Conservation (phyloP, 306 rosid genomes). For the Vigna angularis region DNA sequence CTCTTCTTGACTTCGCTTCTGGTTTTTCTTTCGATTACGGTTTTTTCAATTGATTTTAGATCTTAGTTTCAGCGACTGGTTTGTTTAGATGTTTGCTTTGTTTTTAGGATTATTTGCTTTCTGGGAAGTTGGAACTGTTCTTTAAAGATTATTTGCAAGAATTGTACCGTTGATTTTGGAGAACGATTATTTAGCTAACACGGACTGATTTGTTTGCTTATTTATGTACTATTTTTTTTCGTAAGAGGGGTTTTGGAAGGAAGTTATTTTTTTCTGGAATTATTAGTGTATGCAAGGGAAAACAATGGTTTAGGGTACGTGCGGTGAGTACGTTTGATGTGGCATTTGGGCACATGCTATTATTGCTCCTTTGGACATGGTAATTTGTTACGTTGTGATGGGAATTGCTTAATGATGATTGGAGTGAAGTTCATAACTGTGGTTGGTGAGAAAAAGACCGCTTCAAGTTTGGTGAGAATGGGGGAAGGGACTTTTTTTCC, state of each 20-base stretch:
- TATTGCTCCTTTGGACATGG: not conserved
- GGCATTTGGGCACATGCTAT: not conserved
- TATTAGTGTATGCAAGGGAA: not conserved
- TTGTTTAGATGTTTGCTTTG: not conserved
- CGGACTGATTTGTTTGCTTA: not conserved
- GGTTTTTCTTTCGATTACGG: not conserved
- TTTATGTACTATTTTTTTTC: not conserved
- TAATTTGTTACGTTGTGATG: slow-evolving; percentile 35
- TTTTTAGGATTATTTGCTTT: not conserved
- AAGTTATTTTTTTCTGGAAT: not conserved
- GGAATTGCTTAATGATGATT: slow-evolving; percentile 1
- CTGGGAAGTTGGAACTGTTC: not conserved
- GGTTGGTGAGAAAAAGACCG: slow-evolving; percentile 37
- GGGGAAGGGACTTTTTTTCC: not conserved
- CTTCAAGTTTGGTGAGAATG: not conserved
- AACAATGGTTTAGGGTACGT: not conserved
- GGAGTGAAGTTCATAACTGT: not conserved
- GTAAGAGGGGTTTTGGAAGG: not conserved
- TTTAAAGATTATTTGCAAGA: not conserved
- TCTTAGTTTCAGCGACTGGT: slow-evolving; percentile 6
- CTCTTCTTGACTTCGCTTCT: not conserved
- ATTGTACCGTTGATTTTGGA: not conserved
- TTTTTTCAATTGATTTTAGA: slow-evolving; percentile 5
- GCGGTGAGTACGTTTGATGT: not conserved
- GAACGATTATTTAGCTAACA: not conserved